These are phyloP conservation scores for Triticum dicoccoides DNA, from an alignment of 176 grass and related monocot genomes.

Conservation along the genomic window DNA sequence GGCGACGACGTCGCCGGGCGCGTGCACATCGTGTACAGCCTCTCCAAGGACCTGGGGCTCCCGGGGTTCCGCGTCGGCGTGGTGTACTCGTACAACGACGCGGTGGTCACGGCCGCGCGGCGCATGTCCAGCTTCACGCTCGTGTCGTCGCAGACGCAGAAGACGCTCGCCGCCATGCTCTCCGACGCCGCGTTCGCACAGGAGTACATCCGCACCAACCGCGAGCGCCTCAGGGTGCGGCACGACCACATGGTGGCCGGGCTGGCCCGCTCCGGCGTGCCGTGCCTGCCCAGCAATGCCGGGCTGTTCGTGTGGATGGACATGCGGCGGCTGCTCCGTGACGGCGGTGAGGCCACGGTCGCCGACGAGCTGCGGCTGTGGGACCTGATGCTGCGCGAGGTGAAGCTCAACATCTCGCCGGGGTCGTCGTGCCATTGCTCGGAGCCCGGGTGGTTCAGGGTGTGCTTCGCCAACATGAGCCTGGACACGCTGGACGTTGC, in stretches of 20 bases:
- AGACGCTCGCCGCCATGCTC: slow-evolving; percentile 69
- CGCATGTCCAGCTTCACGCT: slow-evolving; percentile 97
- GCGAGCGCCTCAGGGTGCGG: slow-evolving; percentile 48
- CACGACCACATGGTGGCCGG: slow-evolving; percentile 56
- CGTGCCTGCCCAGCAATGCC: slow-evolving; percentile 66
- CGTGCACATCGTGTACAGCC: slow-evolving; percentile 92
- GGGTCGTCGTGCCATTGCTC: slow-evolving; percentile 88
- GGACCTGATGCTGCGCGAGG: slow-evolving; percentile 53
- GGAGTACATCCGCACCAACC: slow-evolving; percentile 66
- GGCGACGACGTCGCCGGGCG: slow-evolving; percentile 22
- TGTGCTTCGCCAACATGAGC: slow-evolving; percentile 96
- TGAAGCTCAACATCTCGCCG: slow-evolving; percentile 80
- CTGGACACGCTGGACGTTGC: slow-evolving; percentile 68
- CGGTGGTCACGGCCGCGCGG: slow-evolving; percentile 68
- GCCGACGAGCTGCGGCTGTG: slow-evolving; percentile 67
- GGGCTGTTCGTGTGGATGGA: slow-evolving; percentile 96
- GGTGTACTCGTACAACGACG: slow-evolving; percentile 84
- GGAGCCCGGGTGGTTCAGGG: slow-evolving; percentile 88
- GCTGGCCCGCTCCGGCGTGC: slow-evolving; percentile 51
- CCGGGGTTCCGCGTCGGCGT: slow-evolving; percentile 76
- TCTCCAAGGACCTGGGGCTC: slow-evolving; percentile 83
- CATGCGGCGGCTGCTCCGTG: slow-evolving; percentile 34
- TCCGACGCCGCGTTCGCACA: slow-evolving; percentile 52
- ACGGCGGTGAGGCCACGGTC: slow-evolving; percentile 23
- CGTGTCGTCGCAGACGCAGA: slow-evolving; percentile 90